Percentiles rank a stretch among this genome's conserved stretches.
phyloP scores from a whole-genome alignment of 257 asterid species.

The Penstemon davidsonii region DNA sequence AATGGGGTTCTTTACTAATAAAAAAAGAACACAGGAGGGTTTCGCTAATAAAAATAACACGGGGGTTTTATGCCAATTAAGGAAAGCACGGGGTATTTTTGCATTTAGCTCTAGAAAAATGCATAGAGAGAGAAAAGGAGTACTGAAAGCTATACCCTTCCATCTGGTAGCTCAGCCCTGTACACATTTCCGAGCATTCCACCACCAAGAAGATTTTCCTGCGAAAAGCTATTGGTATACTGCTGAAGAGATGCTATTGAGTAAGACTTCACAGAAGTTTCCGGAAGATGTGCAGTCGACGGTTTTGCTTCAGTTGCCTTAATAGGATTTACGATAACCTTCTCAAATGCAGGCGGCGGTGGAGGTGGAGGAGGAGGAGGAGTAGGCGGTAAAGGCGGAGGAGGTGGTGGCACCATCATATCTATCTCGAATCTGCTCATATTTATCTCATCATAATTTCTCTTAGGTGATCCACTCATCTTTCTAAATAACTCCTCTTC shows the following conservation, averaged over 20 bases:
- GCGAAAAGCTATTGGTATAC: conserved; percentile 90
- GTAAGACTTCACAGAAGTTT: conserved; percentile 67
- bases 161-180: conserved; percentile 80
- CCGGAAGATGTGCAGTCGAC: conserved; percentile 29
- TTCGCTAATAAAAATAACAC: no score
- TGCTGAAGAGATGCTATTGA: conserved; percentile 92
- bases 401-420: conserved; percentile 44
- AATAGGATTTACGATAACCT: conserved; percentile 53
- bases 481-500: conserved; percentile 49
- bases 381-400: conserved; percentile 37
- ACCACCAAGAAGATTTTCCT: conserved; percentile 76
- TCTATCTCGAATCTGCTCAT: conserved; percentile 60
- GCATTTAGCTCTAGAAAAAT: no score
- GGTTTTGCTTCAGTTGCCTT: conserved; percentile 47
- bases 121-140: neutral
- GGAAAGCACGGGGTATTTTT: no score
- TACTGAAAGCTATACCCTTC: conserved; percentile 49
- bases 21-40: no score
- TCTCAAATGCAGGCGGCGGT: neutral
- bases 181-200: conserved; percentile 92
- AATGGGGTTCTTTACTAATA: no score
- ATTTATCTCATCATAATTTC: conserved; percentile 52
- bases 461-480: conserved; percentile 52
- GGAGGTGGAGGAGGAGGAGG: conserved; percentile 35
- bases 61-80: no score